Percentiles rank a stretch among this genome's conserved stretches.
phyloP scores from a whole-genome alignment of 768 basidiomycete species.

The Russula virescens region DNA sequence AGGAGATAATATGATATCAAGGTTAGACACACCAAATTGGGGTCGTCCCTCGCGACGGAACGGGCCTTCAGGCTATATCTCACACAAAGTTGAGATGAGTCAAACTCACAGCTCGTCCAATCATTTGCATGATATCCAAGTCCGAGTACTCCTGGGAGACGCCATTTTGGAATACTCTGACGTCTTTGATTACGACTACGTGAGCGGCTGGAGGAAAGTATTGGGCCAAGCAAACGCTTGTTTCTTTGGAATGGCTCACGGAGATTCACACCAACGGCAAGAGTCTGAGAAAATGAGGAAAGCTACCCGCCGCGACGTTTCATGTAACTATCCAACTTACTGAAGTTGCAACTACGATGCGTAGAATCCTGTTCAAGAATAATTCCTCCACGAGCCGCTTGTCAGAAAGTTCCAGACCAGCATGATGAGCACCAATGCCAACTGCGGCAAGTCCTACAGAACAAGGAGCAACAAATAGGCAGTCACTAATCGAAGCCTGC shows the following conservation, averaged over 20 bases:
- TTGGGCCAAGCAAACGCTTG: background rate
- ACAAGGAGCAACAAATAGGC: background rate
- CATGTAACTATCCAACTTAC: constrained; percentile 38
- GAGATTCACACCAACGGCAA: constrained; percentile 94
- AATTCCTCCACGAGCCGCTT: constrained; percentile 67
- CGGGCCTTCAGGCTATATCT: background rate
- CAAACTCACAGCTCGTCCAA: constrained; percentile 76
- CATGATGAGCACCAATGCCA: constrained; percentile 91
- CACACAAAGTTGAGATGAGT: background rate
- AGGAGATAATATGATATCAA: background rate
- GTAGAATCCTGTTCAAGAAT: constrained; percentile 58
- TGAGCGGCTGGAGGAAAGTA: constrained; percentile 63
- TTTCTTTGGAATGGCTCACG: constrained; percentile 44
- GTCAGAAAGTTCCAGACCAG: constrained; percentile 72
- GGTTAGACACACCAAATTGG: constrained; percentile 62
- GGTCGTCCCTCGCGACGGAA: constrained; percentile 62
- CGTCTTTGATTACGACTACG: constrained; percentile 90
- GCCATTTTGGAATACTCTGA: constrained; percentile 69
- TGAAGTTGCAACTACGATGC: constrained; percentile 76
- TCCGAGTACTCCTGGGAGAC: constrained; percentile 79
- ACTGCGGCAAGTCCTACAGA: constrained; percentile 51
- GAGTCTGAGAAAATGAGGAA: constrained; percentile 48
- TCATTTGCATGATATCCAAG: constrained; percentile 93
- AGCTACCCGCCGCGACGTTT: background rate
- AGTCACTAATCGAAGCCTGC: no score